Conservation (phyloP, 306 rosid species). For the Trifolium subterraneum region DNA sequence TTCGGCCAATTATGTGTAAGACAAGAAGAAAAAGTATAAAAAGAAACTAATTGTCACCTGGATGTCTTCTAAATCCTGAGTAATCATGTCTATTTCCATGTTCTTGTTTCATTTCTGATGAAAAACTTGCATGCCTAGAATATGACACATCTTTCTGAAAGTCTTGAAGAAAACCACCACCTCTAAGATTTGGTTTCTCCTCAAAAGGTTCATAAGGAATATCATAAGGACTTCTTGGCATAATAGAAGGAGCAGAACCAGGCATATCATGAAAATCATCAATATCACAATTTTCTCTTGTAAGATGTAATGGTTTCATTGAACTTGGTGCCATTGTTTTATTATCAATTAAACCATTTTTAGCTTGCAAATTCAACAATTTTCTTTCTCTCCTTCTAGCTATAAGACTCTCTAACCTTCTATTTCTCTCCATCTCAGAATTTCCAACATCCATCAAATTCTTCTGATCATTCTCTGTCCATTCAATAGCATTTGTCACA, state of each 20-base stretch:
- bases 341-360: conserved; percentile 44
- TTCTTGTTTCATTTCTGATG: conserved; percentile 42
- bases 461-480: conserved; percentile 86
- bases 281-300: conserved; percentile 33
- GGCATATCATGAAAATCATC: conserved; percentile 63
- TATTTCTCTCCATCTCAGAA: conserved; percentile 86
- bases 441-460: conserved; percentile 77
- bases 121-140: conserved; percentile 78
- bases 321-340: conserved; percentile 30
- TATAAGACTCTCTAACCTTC: conserved; percentile 74
- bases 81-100: conserved; percentile 36
- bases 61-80: conserved; percentile 48
- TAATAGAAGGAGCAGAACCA: conserved; percentile 77
- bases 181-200: conserved; percentile 67
- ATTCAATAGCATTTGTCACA: conserved; percentile 65
- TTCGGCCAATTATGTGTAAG: too few species aligned
- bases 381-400: conserved; percentile 74
- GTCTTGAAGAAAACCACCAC: conserved; percentile 69
- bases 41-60: conserved; percentile 47
- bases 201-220: conserved; percentile 76
- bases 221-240: conserved; percentile 71
- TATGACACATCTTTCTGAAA: conserved; percentile 59
- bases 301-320: conserved; percentile 53
- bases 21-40: not conserved
- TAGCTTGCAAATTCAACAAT: conserved; percentile 44